These are phyloP conservation scores for Sugiyamaella neomexicana DNA, from an alignment of 1,139 yeast genomes.

Conservation along the genomic window DNA sequence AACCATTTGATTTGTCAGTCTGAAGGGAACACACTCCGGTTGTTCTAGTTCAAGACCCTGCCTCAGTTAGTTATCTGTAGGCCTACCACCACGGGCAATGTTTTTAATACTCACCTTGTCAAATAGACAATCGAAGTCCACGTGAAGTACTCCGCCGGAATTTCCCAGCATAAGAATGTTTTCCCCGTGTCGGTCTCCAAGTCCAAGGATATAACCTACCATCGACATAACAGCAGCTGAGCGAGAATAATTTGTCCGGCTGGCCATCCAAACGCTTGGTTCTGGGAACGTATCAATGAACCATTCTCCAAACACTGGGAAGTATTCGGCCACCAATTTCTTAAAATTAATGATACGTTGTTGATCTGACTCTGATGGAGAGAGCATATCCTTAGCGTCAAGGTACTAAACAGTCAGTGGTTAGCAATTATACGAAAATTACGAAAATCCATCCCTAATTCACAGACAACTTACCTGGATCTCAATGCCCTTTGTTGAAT, in stretches of 20 bases:
- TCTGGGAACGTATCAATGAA: slow-evolving; percentile 86
- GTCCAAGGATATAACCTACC: slow-evolving; percentile 79
- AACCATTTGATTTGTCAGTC: slow-evolving; percentile 82
- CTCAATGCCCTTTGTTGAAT: slow-evolving; percentile 42
- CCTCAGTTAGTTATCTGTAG: background rate
- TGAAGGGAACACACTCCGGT: slow-evolving; percentile 93
- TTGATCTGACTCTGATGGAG: slow-evolving; percentile 16
- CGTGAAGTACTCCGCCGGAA: slow-evolving; percentile 82
- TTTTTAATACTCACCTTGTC: slow-evolving; percentile 54
- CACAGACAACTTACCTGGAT: slow-evolving; percentile 30
- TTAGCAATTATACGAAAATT: slow-evolving; percentile 15
- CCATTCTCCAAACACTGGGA: slow-evolving; percentile 86
- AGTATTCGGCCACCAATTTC: slow-evolving; percentile 44
- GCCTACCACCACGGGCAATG: slow-evolving; percentile 10
- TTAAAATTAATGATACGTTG: slow-evolving; percentile 21
- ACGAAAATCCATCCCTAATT: background rate
- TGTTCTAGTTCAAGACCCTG: slow-evolving; percentile 55
- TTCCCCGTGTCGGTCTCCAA: slow-evolving; percentile 97
- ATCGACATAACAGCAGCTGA: slow-evolving; percentile 96
- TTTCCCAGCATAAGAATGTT: slow-evolving; percentile 74
- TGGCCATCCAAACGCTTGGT: slow-evolving; percentile 83
- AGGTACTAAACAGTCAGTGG: slow-evolving; percentile 2
- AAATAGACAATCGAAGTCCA: slow-evolving; percentile 94
- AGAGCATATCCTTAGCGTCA: slow-evolving; percentile 22
- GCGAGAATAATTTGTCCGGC: slow-evolving; percentile 71